These are phyloP conservation scores for Ascomycota sp. DNA, from an alignment of 2,329 filamentous ascomycete genomes.

Conservation along the genomic window DNA sequence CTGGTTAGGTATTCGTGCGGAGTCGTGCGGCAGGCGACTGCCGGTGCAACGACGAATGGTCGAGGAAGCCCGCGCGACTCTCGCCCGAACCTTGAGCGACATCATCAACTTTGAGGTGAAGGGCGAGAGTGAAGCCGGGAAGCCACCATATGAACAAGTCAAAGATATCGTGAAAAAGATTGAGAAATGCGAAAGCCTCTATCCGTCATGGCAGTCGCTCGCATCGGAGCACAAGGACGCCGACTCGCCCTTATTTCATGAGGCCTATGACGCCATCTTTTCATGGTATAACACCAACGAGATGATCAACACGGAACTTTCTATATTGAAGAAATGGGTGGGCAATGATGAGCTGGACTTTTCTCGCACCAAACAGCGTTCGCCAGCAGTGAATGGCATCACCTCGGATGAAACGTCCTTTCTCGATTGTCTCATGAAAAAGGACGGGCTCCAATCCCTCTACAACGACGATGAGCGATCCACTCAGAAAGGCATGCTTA, in stretches of 20 bases:
- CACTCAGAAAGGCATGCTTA: constrained; percentile 53
- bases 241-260: constrained; percentile 54
- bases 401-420: constrained; percentile 78
- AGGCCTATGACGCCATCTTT: constrained; percentile 74
- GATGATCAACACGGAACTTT: constrained; percentile 85
- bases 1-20: constrained; percentile 76
- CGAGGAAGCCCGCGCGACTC: constrained; percentile 57
- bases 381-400: constrained; percentile 45
- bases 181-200: constrained; percentile 69
- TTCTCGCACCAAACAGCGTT: constrained; percentile 48
- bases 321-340: constrained; percentile 86
- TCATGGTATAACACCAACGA: constrained; percentile 96
- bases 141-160: constrained; percentile 73
- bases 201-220: constrained; percentile 60
- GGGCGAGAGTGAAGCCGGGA: constrained; percentile 78
- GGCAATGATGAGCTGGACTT: constrained; percentile 93
- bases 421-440: constrained; percentile 83
- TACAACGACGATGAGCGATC: constrained; percentile 44
- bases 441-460: constrained; percentile 80
- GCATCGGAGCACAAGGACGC: constrained; percentile 56
- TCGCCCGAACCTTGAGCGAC: constrained; percentile 62
- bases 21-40: constrained; percentile 63
- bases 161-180: constrained; percentile 78
- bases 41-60: constrained; percentile 73
- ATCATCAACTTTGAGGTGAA: constrained; percentile 90